Evolutionary conservation across 768 basidiomycete genomes (phyloP).

Genomic region (Mycena chlorophos): DNA sequence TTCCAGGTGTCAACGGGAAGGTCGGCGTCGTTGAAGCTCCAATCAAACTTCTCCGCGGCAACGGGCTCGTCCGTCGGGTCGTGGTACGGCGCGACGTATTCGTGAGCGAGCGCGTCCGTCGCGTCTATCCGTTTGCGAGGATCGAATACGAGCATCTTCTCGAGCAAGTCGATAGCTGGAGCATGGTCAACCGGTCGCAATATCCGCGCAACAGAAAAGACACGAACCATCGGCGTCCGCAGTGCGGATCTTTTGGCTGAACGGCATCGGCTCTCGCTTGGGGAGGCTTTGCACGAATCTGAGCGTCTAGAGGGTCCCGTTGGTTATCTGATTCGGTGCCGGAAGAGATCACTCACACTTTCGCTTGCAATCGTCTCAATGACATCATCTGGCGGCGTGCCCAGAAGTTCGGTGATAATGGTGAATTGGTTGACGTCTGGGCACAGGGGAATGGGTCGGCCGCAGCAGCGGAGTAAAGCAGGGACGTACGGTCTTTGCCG

Average conservation of each 20-base stretch:
- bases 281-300: slow-evolving; percentile 98
- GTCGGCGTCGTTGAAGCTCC: slow-evolving; percentile 99
- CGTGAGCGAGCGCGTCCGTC: slow-evolving; percentile 83
- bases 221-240: slow-evolving; percentile 83
- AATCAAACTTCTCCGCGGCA: slow-evolving; percentile 93
- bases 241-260: slow-evolving; percentile 88
- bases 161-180: slow-evolving; percentile 88
- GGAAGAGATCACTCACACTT: slow-evolving; percentile 62
- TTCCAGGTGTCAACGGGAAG: slow-evolving; percentile 99
- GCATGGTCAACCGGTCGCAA: slow-evolving; percentile 5
- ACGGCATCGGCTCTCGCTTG: slow-evolving; percentile 93
- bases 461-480: slow-evolving; percentile 4
- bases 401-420: slow-evolving; percentile 96
- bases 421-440: slow-evolving; percentile 99
- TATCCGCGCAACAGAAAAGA: slow-evolving; percentile 12
- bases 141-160: slow-evolving; percentile 99
- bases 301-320: slow-evolving; percentile 64
- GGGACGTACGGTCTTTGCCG: slow-evolving; percentile 93
- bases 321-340: slow-evolving; percentile 14
- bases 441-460: slow-evolving; percentile 1
- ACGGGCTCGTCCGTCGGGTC: slow-evolving; percentile 97
- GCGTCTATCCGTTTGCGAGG: slow-evolving; percentile 97
- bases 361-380: slow-evolving; percentile 98
- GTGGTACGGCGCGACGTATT: slow-evolving; percentile 96
- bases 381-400: slow-evolving; percentile 99